Conservation (phyloP, 805 yeast species). For the Monosporozyma aerobia region DNA sequence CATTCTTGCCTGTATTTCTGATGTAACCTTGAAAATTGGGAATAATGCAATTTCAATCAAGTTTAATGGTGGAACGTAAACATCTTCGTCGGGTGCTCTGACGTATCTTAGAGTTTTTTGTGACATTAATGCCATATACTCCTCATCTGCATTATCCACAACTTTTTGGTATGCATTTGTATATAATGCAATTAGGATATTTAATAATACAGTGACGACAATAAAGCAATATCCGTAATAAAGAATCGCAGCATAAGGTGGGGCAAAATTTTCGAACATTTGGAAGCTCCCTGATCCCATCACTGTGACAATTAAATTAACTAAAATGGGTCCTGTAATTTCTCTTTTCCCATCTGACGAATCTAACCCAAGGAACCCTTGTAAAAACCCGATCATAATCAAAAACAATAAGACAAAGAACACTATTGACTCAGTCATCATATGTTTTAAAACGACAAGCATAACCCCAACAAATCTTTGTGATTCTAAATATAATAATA, state of each 20-base stretch:
- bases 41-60: constrained; percentile 51
- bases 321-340: constrained; percentile 54
- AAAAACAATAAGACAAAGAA: constrained; percentile 67
- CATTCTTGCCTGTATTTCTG: constrained; percentile 17
- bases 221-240: constrained; percentile 72
- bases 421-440: constrained; percentile 80
- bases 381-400: constrained; percentile 71
- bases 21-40: constrained; percentile 34
- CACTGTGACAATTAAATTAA: constrained; percentile 60
- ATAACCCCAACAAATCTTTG: constrained; percentile 78
- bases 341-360: constrained; percentile 80
- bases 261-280: constrained; percentile 62
- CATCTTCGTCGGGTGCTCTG: constrained; percentile 80
- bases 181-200: constrained; percentile 75
- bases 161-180: constrained; percentile 77
- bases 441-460: constrained; percentile 73
- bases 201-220: constrained; percentile 65
- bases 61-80: constrained; percentile 80
- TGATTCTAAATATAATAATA: constrained; percentile 68
- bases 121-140: constrained; percentile 75
- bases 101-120: constrained; percentile 75
- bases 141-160: constrained; percentile 74
- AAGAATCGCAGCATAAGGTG: constrained; percentile 76
- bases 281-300: constrained; percentile 67
- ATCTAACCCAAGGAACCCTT: constrained; percentile 80